Evolutionary conservation across 2,329 filamentous ascomycete species (phyloP).

Genomic region (Aspergillus intermedius): DNA sequence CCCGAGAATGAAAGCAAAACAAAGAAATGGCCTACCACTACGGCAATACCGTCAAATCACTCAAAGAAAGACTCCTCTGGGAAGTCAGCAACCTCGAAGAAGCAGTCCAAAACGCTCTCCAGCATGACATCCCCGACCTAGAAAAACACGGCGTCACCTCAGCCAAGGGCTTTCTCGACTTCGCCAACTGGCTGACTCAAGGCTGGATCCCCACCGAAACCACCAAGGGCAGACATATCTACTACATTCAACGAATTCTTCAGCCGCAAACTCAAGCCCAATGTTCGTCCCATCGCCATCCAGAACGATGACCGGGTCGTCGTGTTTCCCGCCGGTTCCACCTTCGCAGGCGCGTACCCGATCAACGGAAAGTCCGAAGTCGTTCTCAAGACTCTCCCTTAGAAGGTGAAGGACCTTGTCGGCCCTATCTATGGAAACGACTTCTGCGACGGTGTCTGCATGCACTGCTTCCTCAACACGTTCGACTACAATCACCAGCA

Average conservation of each 20-base stretch:
- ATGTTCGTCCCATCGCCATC: constrained; percentile 25
- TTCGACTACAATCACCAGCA: constrained; percentile 41
- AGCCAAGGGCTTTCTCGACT: constrained; percentile 8
- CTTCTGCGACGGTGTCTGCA: constrained; percentile 39
- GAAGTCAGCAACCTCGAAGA: not conserved
- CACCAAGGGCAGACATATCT: constrained; percentile 29
- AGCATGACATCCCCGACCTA: not conserved
- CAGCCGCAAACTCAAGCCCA: too few species aligned
- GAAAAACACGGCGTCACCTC: not conserved
- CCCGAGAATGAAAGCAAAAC: not conserved
- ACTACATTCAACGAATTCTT: constrained; percentile 10
- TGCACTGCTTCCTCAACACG: constrained; percentile 37
- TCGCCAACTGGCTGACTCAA: constrained; percentile 11
- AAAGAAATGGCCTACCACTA: not conserved
- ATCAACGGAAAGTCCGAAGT: constrained; percentile 10
- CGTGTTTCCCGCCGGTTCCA: constrained; percentile 32
- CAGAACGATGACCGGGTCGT: too few species aligned
- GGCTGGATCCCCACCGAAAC: constrained; percentile 35
- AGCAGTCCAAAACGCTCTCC: not conserved
- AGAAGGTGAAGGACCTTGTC: constrained; percentile 30
- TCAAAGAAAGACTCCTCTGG: not conserved
- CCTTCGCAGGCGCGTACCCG: constrained; percentile 22
- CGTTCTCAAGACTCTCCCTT: not conserved
- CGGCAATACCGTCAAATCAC: not conserved
- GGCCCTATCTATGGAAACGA: too few species aligned